Evolutionary conservation across 2,329 filamentous ascomycete genomes (phyloP), one percentile per base, ranked within the genome.

Genomic region (Fusarium guadeloupense): DNA sequence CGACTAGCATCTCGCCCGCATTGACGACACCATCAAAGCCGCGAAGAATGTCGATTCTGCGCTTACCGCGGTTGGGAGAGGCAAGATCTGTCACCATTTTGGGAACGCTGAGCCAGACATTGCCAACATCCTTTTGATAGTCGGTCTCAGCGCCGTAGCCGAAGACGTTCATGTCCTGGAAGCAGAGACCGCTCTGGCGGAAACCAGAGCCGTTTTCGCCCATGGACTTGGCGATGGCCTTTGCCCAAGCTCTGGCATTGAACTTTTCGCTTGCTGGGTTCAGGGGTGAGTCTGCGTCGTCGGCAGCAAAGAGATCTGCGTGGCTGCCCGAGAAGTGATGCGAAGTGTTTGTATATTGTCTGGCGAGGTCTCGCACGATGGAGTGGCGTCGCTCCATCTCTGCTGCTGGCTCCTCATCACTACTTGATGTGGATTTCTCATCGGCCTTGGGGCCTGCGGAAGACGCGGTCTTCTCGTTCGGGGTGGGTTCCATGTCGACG

Each of bases 1-100:
- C 88, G 9, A 90, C 84, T 17, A 90, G 75, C 85, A 91, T 89
- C 77, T 91, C 88, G 25, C 88, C 89, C 38, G 82, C 82, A 64
- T 84, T 79, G 9, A 90, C 83, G 0, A 89, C 68, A 13, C 88
- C 88, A 61, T 90, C 86, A 45, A 89, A 85, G 62, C 83, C 77
- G 49, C 80, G 82, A 34, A 90, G 75, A 63, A 90, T 90, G 4
- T 69, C 64, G 19, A 69, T 69, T 5, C 67, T 56, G 2, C 65
- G 65, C 35, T 66, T 60, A 8, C 54, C 59, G 1, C 38, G 26
- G 10, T 53, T 59, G 0, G 48, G 39, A 3, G 46, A 21, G 13
- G 57, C 1, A 2, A 65, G 3, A 6, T 52, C 44, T 4, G 38
- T 43, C 0, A 35, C 35, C 20, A 70, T 30, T 9, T 43, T 49